Base-by-base conservation (phyloP, 2,329 filamentous ascomycete genomes). In the Conoideocrella luteorostrata region DNA sequence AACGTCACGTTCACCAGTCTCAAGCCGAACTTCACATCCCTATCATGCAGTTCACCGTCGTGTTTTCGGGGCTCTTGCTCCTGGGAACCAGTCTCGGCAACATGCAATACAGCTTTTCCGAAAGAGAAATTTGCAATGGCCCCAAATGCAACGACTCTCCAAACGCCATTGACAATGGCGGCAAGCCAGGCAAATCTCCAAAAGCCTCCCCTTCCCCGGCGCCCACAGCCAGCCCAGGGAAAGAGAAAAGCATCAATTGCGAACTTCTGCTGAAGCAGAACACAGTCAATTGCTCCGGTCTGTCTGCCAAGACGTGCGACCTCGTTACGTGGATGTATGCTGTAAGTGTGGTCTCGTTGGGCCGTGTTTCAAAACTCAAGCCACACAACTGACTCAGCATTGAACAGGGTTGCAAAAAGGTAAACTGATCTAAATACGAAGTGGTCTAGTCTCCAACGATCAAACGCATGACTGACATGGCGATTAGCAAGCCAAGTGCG, bases 321-420 rank as follows among this genome's bases (percentile, higher is more conserved):
- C 22, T 39, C 9, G 9, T 39, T 10, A 18, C 12, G 12, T 39
- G 36, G 36, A n/a, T 39, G 15, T 28, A 39, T 39, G 36, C 36
- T 39, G 36, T 39, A 20, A 39, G 36, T 39, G 9, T 7, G 9
- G 11, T 17, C 2, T 7, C 15, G 10, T 23, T 37, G 34, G 7
- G 6, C 12, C n/a, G 20, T 4, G 10, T 11, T 10, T 21, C 11
- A 21, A 5, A 26, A 22, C 17, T 18, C 10, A 2, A n/a, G 26
- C 11, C 11, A 11, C 13, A n/a, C 18, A 6, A 28, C 36, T 39
- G 15, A 39, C 22, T 15, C 15, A 5, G 22, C 10, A 3, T 39
- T 9, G 22, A 9, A 20, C 20, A 39, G 36, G 36, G 36, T 10
- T 39, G 36, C 22, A 15, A 39, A 39, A 39, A 39, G 36, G 36